Percentiles rank a stretch among this genome's conserved stretches.
Evolutionary conservation across 208 protist species (phyloP).

Genomic region (Acanthamoeba culbertsoni): DNA sequence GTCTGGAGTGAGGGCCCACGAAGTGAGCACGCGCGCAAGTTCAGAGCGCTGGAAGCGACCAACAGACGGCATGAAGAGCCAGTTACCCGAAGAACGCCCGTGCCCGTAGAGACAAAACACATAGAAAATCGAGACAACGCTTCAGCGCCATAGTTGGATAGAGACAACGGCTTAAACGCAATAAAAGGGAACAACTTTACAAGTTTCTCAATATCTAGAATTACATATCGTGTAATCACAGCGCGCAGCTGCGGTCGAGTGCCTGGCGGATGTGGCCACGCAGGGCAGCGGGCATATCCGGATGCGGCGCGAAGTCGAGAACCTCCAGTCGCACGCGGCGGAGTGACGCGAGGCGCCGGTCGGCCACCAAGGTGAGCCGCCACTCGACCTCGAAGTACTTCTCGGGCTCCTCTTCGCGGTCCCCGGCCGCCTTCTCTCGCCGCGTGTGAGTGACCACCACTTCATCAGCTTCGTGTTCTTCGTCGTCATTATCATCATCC

Average conservation of each 20-base stretch:
- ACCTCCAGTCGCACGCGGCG: background rate
- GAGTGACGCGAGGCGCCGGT: background rate
- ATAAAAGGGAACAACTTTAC: too few species aligned
- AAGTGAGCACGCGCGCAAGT: background rate
- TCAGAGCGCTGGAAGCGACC: too few species aligned
- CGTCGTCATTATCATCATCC: background rate
- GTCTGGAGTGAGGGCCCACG: background rate
- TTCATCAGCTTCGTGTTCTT: background rate
- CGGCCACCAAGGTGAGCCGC: conserved; percentile 23
- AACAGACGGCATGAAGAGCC: too few species aligned
- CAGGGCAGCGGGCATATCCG: background rate
- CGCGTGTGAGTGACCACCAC: conserved; percentile 50
- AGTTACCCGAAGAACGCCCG: too few species aligned
- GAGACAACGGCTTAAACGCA: too few species aligned
- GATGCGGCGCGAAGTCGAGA: background rate
- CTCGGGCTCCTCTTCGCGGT: background rate
- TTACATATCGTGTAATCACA: background rate
- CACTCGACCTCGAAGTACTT: conserved; percentile 52
- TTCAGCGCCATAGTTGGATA: too few species aligned
- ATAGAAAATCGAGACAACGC: too few species aligned
- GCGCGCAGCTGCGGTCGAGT: background rate
- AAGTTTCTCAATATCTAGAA: too few species aligned
- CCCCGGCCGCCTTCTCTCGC: background rate
- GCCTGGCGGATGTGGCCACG: background rate
- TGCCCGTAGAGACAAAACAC: too few species aligned